Evolutionary conservation across 805 yeast genomes (phyloP), one percentile per base, ranked within the genome.

Genomic region (Saccharomycopsis guyanensis): DNA sequence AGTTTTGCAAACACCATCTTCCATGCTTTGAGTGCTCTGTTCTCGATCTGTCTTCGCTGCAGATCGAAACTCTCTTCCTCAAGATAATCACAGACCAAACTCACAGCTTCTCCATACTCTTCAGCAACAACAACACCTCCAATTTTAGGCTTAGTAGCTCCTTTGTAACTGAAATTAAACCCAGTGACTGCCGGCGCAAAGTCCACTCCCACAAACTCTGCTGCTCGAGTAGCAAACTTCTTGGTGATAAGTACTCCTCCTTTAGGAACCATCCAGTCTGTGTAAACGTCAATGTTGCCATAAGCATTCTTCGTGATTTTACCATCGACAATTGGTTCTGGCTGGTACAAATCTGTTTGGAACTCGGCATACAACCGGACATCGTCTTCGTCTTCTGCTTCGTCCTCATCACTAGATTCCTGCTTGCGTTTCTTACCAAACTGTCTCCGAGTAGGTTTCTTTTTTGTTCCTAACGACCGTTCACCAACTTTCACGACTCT

Each of bases 131-230:
- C 82, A 22, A 87, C 73, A 2, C 97, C 97, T 3, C 80, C 78
- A 36, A 78, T 72, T 44, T 69, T 67, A 0, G 94, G 91, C 8
- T 77, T 79, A 0, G 83, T 79, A 31, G 57, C 56, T 24, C 69
- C 61, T 37, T 69, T 59, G 37, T 64, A 62, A 24, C 70, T 73
- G 63, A 85, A 93, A 46, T 86, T 93, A 64, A 93, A 91, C 0
- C 89, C 86, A 2, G 82, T 80, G 2, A 88, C 89, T 0, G 97
- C 97, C 40, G 78, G 80, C 0, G 95, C 97, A 65, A 71, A 87
- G 53, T 86, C 95, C 4, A 91, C 71, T 0, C 74, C 77, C 8
- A 89, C 56, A 0, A 78, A 58, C 48, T 73, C 73, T 0, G 95
- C 95, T 0, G 97, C 96, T 40, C 69, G 70, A 33, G 74, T 77